Base-by-base conservation (phyloP, 352 stramenopile species). In the Lagenidium giganteum region DNA sequence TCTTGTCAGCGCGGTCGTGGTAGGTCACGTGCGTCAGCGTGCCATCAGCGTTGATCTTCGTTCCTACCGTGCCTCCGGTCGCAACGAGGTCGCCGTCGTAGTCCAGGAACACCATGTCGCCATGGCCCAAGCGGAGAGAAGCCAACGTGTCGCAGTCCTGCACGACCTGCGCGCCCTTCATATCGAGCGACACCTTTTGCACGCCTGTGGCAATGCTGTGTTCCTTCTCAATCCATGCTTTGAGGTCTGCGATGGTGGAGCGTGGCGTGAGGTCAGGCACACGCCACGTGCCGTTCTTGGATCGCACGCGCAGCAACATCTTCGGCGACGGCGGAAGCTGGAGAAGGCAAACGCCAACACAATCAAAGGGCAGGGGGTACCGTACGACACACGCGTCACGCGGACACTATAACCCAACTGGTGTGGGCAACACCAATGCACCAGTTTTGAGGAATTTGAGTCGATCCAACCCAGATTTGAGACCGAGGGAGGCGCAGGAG, bases 261-360 rank as follows among this genome's bases (percentile, higher is more conserved):
- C 60, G 53, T 37, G 70, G 42, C 35, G 69, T 70, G 14, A 92
- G 59, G 36, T 87, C 70, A 5, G 57, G 40, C 47, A 96, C 64
- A 48, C 83, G 82, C 85, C 85, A 96, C 36, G 70, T 96, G 42
- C 85, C 85, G 54, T 88, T 88, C 61, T 93, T 92, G 27, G 75
- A 92, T 47, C 83, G 81, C 58, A 96, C 70, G 22, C 85, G 85
- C 18, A 95, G 43, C 38, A 95, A 55, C 77, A 92, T 93, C 38
- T n/a, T n/a, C n/a, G n/a, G n/a, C n/a, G n/a, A n/a, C n/a, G n/a
- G n/a, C n/a, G n/a, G n/a, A n/a, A n/a, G n/a, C n/a, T n/a, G n/a
- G n/a, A n/a, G n/a, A n/a, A n/a, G n/a, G n/a, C n/a, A n/a, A n/a
- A n/a, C n/a, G n/a, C n/a, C n/a, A n/a, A n/a, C n/a, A n/a, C n/a